Conservation (phyloP, 192 early-diverging fungal genomes). For the Coemansia umbellata region DNA sequence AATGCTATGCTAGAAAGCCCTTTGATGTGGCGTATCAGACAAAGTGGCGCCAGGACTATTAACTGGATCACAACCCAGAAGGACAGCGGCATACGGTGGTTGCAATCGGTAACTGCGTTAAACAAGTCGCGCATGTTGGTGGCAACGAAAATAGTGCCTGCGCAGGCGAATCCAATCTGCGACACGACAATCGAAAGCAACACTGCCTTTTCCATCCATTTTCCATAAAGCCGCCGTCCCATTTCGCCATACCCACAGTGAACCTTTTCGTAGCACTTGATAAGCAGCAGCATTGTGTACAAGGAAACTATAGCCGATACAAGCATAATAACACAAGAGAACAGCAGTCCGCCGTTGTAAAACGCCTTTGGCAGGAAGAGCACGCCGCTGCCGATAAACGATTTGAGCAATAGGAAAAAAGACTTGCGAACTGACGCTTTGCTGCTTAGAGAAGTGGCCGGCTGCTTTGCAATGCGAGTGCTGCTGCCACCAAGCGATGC, state of each 20-base stretch:
- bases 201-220: conserved; percentile 55
- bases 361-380: conserved; percentile 71
- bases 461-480: neutral
- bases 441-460: no score
- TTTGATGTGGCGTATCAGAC: conserved; percentile 87
- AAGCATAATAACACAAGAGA: conserved; percentile 52
- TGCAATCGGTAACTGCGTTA: conserved; percentile 65
- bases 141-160: conserved; percentile 84
- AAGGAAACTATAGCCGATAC: conserved; percentile 56
- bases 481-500: neutral
- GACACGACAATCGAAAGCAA: conserved; percentile 64
- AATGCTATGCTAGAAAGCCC: conserved; percentile 79
- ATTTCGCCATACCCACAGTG: conserved; percentile 63
- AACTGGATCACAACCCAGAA: conserved; percentile 75
- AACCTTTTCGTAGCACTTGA: conserved; percentile 54
- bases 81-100: conserved; percentile 53
- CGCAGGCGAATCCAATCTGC: conserved; percentile 82
- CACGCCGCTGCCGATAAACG: conserved; percentile 73
- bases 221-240: conserved; percentile 58
- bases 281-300: conserved; percentile 62
- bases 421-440: conserved; percentile 65
- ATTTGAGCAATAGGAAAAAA: conserved; percentile 71
- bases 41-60: conserved; percentile 69
- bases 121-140: conserved; percentile 70
- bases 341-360: conserved; percentile 66